phyloP scores from a whole-genome alignment of 2,329 filamentous ascomycete genomes.

The Ophiostoma quercus region DNA sequence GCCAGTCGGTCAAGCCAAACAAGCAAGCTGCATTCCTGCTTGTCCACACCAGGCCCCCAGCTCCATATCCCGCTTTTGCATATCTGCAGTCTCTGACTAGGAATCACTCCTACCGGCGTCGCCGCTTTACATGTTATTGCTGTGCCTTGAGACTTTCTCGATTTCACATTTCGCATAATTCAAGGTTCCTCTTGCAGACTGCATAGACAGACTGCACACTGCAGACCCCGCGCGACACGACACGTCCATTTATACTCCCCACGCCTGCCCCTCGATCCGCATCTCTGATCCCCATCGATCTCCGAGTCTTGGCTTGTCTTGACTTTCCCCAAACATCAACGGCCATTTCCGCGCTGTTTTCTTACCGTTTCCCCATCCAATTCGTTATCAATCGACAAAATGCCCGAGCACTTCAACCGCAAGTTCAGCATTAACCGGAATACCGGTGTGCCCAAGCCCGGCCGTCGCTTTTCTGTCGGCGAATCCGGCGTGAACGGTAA shows the following conservation, averaged over 20 bases:
- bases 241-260: slow-evolving; percentile 13
- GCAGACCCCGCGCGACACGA: slow-evolving; percentile 10
- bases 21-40: slow-evolving; percentile 17
- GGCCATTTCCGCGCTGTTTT: neutral
- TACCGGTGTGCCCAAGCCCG: slow-evolving; percentile 54
- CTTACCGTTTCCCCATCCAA: slow-evolving; percentile 42
- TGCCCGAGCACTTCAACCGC: slow-evolving; percentile 42
- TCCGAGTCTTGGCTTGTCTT: slow-evolving; percentile 15
- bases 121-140: slow-evolving; percentile 10
- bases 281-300: neutral
- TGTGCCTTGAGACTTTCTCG: slow-evolving; percentile 5
- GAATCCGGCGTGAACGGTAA: slow-evolving; percentile 54
- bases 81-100: slow-evolving; percentile 13
- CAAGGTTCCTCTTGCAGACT: neutral
- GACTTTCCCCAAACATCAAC: neutral
- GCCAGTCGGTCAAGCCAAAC: slow-evolving; percentile 23
- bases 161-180: neutral
- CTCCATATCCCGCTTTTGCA: neutral
- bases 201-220: neutral
- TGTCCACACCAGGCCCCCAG: neutral
- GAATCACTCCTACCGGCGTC: slow-evolving; percentile 16
- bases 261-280: slow-evolving; percentile 15
- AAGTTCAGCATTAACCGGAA: slow-evolving; percentile 65
- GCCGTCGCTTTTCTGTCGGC: slow-evolving; percentile 54
- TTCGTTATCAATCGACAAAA: neutral